Base-by-base conservation (phyloP, 1,139 yeast genomes). In the Geotrichum cucujoidarum region DNA sequence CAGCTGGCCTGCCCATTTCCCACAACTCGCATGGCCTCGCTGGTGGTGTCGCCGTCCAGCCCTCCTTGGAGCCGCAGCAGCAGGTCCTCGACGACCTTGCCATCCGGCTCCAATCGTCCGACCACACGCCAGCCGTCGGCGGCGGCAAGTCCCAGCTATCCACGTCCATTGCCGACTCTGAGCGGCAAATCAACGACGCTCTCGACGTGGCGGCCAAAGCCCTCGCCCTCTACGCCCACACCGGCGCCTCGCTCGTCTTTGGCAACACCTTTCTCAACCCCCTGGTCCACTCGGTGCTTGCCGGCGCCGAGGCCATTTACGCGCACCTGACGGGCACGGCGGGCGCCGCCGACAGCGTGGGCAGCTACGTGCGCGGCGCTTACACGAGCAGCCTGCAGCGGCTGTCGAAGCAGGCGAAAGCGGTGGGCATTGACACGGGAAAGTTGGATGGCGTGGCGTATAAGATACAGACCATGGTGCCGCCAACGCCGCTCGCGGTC, bases 281-380 rank as follows among this genome's bases (percentile, higher is more conserved):
- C 37, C 49, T 58, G 34, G 57, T 54, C 20, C 63, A 59, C 52
- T 52, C 61, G 16, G 51, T 58, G 25, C 59, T 61, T 48, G 55
- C 59, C 52, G 62, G 62, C 39, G 60, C 60, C 24, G 59, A 58
- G 51, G 61, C 57, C 6, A 40, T 55, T 13, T 39, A 58, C 11
- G 49, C 56, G 43, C 56, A 57, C 49, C 36, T 52, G 24, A 43
- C 58, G 30, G 62, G 60, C 22, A n/a, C n/a, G n/a, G n/a, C n/a
- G n/a, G 59, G 55, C 16, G 50, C 51, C 14, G 30, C 51, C 40
- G 62, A 59, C 39, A 29, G 41, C 1, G 53, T 53, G 10, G 40
- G 50, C n/a, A 55, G 45, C 25, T 53, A 47, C 29, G 43, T 49
- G 20, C 17, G 52, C 24, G 38, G 11, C 51, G 54, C 33, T 43